These are phyloP conservation scores for Syzygium aromaticum DNA, from an alignment of 345 rosid species.

Conservation along the genomic window DNA sequence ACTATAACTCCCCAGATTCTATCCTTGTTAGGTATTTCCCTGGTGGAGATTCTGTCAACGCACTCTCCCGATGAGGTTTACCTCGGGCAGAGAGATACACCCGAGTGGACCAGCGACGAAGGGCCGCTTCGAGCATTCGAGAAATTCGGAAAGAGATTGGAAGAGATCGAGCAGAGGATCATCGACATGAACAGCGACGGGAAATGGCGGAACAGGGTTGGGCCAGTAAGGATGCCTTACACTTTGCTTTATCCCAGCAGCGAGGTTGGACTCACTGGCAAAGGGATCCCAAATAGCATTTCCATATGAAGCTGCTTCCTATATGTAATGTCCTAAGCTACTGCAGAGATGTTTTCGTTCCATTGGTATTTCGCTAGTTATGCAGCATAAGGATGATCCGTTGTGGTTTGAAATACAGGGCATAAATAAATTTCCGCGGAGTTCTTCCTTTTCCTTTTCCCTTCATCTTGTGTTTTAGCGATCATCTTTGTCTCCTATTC, in stretches of 20 bases:
- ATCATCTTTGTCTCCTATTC: not conserved
- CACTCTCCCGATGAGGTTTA: slow-evolving; percentile 56
- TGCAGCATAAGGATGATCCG: not conserved
- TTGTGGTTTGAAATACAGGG: not conserved
- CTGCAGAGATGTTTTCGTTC: not conserved
- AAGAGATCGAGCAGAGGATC: slow-evolving; percentile 35
- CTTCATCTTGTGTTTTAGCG: not conserved
- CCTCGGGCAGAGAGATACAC: slow-evolving; percentile 45
- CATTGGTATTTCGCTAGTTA: not conserved
- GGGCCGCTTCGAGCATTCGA: slow-evolving; percentile 28
- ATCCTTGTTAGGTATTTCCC: slow-evolving; percentile 32
- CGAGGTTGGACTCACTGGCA: slow-evolving; percentile 38
- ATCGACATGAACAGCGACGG: slow-evolving; percentile 20
- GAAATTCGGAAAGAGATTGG: slow-evolving; percentile 35
- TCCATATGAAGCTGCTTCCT: slow-evolving; percentile 24
- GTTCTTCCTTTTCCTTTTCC: not conserved
- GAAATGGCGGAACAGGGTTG: slow-evolving; percentile 37
- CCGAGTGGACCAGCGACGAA: slow-evolving; percentile 48
- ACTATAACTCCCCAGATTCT: slow-evolving; percentile 41
- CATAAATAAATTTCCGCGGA: not conserved
- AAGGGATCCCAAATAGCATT: slow-evolving; percentile 60
- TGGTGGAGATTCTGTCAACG: slow-evolving; percentile 49
- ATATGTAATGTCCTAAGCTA: not conserved
- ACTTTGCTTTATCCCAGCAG: slow-evolving; percentile 41
- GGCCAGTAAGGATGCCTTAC: slow-evolving; percentile 47